These are phyloP conservation scores for Diaporthe vexans DNA, from an alignment of 2,329 filamentous ascomycete genomes.

Conservation along the genomic window DNA sequence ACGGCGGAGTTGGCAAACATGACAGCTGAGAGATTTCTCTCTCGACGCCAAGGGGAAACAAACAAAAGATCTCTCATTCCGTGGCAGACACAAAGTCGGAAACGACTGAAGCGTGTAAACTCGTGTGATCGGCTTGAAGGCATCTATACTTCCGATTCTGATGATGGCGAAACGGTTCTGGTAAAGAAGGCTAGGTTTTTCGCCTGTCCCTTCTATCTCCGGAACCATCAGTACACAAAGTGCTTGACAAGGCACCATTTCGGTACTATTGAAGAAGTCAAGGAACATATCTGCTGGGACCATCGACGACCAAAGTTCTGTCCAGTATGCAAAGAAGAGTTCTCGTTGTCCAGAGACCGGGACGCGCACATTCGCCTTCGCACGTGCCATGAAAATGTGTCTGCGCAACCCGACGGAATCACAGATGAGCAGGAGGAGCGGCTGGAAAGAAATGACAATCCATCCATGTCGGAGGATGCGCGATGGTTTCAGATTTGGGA, in stretches of 20 bases:
- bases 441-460: background rate
- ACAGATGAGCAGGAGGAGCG: background rate
- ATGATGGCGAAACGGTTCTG: constrained; percentile 1
- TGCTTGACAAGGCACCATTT: background rate
- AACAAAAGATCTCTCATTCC: background rate
- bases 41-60: background rate
- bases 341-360: background rate
- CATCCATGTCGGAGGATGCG: background rate
- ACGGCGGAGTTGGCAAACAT: background rate
- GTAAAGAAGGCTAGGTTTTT: background rate
- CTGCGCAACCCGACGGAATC: background rate
- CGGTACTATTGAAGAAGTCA: background rate
- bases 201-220: constrained; percentile 13
- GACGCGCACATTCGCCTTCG: constrained; percentile 16
- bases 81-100: background rate
- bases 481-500: constrained; percentile 25
- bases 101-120: background rate
- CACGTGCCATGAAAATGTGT: background rate
- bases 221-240: background rate
- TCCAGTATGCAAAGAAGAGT: background rate
- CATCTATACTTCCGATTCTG: background rate
- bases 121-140: background rate
- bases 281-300: background rate
- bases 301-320: background rate
- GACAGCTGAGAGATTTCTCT: background rate